These are phyloP conservation scores for Puccinia horiana DNA, from an alignment of 1,284 basidiomycete genomes.

Conservation along the genomic window DNA sequence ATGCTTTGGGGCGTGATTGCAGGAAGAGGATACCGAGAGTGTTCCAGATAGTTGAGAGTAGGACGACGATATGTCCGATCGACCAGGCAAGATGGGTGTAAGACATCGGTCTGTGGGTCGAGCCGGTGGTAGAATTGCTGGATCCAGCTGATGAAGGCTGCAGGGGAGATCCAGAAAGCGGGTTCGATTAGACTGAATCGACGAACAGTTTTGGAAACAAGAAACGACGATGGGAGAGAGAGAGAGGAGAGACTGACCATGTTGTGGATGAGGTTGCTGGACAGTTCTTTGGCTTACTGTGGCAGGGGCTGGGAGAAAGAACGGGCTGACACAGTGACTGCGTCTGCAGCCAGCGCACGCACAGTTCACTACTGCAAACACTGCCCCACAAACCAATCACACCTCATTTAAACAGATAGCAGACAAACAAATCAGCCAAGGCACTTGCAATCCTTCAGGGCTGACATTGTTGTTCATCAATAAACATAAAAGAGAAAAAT, in stretches of 20 bases:
- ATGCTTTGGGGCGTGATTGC: constrained; percentile 51
- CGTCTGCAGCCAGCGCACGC: too few relatives aligned
- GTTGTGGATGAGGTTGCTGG: background rate
- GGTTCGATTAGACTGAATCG: background rate
- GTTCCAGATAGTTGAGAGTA: constrained; percentile 57
- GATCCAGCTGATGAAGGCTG: constrained; percentile 21
- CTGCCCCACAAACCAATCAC: too few relatives aligned
- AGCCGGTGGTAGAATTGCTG: constrained; percentile 18
- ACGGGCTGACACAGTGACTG: too few relatives aligned
- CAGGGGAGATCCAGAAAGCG: background rate
- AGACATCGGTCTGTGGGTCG: constrained; percentile 54
- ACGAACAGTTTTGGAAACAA: background rate
- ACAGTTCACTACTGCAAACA: too few relatives aligned
- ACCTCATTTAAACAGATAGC: too few relatives aligned
- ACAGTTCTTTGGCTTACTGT: too few relatives aligned
- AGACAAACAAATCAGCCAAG: too few relatives aligned
- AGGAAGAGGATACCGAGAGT: constrained; percentile 53
- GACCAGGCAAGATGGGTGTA: constrained; percentile 59
- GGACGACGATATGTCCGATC: constrained; percentile 57
- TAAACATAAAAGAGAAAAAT: too few relatives aligned
- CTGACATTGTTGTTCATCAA: too few relatives aligned
- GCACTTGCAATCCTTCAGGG: too few relatives aligned
- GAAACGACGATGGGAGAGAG: too few relatives aligned
- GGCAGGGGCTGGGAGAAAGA: background rate
- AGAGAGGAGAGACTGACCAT: background rate